These are phyloP conservation scores for Rhodosporidiobolus sp. DNA, from an alignment of 768 basidiomycete species.

Conservation along the genomic window DNA sequence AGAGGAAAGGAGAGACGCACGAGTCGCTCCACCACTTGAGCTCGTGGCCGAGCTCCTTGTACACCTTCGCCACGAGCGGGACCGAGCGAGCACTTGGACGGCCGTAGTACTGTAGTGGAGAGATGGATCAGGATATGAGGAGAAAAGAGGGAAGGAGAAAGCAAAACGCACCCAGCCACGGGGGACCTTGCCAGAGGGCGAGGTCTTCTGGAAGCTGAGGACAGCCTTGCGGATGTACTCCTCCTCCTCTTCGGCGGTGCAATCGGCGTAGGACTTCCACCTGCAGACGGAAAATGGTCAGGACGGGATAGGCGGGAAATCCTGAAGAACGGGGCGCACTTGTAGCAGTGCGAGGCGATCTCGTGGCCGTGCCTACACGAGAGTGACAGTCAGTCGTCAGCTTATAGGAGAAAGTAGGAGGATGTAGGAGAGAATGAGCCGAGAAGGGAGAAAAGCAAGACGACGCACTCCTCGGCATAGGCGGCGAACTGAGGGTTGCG, in stretches of 20 bases:
- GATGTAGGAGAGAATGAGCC: not conserved
- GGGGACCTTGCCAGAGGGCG: conserved; percentile 39
- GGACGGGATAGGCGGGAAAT: too few relatives aligned
- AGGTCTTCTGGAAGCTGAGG: conserved; percentile 37
- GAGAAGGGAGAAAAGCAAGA: not conserved
- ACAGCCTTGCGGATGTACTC: conserved; percentile 41
- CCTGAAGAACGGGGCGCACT: not conserved
- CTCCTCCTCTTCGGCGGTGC: conserved; percentile 42
- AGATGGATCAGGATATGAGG: not conserved
- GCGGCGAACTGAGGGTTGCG: conserved; percentile 39
- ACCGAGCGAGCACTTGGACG: conserved; percentile 41
- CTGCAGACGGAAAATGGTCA: too few relatives aligned
- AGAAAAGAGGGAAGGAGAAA: not conserved
- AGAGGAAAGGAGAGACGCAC: conserved; percentile 6
- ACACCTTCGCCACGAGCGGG: conserved; percentile 42
- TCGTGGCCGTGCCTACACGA: conserved; percentile 37
- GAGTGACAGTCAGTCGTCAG: not conserved
- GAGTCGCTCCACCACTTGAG: conserved; percentile 44
- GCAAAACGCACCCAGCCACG: conserved; percentile 29
- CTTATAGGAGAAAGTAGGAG: not conserved
- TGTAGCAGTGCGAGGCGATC: conserved; percentile 45
- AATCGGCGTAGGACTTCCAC: conserved; percentile 41
- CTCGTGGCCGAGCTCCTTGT: conserved; percentile 42
- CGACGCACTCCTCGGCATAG: conserved; percentile 18
- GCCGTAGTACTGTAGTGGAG: conserved; percentile 44